Percentiles rank a stretch among this genome's conserved stretches.
These are phyloP conservation scores for Rhodamnia rubescens DNA, from an alignment of 345 rosid genomes.

Conservation along the genomic window DNA sequence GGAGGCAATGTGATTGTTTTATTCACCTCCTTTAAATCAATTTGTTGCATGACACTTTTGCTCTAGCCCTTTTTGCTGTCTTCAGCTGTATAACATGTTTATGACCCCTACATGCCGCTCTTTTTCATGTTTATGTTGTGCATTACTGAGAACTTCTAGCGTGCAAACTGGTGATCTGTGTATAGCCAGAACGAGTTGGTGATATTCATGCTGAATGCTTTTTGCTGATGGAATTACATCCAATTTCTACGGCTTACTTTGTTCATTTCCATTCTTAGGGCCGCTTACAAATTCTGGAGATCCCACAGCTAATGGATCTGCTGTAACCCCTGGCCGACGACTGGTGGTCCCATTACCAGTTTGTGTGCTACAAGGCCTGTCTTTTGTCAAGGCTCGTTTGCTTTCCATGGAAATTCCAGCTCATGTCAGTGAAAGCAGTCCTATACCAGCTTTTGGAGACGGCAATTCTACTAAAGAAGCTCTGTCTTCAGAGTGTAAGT, in stretches of 20 bases:
- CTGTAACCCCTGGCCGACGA: slow-evolving; percentile 77
- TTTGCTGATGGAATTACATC: not conserved
- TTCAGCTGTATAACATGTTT: not conserved
- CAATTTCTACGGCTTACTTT: not conserved
- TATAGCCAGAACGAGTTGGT: not conserved
- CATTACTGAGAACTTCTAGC: not conserved
- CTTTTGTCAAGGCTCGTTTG: slow-evolving; percentile 85
- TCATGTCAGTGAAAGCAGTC: slow-evolving; percentile 58
- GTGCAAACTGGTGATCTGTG: not conserved
- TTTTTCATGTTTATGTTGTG: not conserved
- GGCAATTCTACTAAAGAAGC: slow-evolving; percentile 22
- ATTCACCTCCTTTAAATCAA: not conserved
- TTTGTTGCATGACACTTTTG: not conserved
- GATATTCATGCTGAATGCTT: not conserved
- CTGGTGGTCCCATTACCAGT: slow-evolving; percentile 82
- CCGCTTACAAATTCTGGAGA: slow-evolving; percentile 39
- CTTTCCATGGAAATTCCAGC: slow-evolving; percentile 99
- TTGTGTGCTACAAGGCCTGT: slow-evolving; percentile 83
- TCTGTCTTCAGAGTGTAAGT: slow-evolving; percentile 35
- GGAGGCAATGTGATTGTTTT: not conserved
- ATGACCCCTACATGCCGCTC: not conserved
- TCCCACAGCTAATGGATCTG: slow-evolving; percentile 30
- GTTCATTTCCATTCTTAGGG: slow-evolving; percentile 36
- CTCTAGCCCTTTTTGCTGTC: not conserved
- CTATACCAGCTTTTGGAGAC: slow-evolving; percentile 19